A percentile compares a stretch with the other conserved stretches of the same genome.
Evolutionary conservation across 78 protist species (phyloP).

Genomic region (Speleostelium caveatum): DNA sequence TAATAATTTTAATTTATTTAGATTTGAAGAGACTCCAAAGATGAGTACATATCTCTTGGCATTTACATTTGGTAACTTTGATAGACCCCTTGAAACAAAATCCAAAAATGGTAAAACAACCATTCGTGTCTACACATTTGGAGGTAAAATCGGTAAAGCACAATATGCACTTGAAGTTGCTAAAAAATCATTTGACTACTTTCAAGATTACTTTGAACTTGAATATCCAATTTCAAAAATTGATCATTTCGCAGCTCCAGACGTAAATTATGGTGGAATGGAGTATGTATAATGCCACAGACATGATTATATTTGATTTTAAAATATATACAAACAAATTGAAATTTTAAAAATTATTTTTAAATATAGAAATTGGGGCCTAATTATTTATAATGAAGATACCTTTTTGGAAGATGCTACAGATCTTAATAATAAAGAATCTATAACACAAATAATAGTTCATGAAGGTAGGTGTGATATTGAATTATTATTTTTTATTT

Average conservation of each 20-base stretch:
- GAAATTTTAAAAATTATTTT: too few species aligned
- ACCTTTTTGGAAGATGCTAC: constrained; percentile 81
- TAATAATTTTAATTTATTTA: too few species aligned
- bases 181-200: constrained; percentile 56
- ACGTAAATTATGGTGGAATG: constrained; percentile 92
- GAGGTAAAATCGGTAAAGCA: constrained; percentile 74
- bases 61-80: constrained; percentile 87
- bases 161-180: constrained; percentile 90
- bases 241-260: constrained; percentile 88
- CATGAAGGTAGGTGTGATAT: too few species aligned
- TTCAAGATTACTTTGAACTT: constrained; percentile 81
- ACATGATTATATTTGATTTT: too few species aligned
- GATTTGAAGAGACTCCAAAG: constrained; percentile 71
- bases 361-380: too few species aligned
- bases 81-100: constrained; percentile 71
- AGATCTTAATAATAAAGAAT: constrained; percentile 42
- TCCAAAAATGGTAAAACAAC: constrained; percentile 45
- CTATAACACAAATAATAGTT: constrained; percentile 83
- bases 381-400: too few species aligned
- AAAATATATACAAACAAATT: too few species aligned
- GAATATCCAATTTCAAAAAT: constrained; percentile 90
- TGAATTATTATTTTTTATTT: too few species aligned
- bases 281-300: constrained; percentile 85
- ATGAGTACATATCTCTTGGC: constrained; percentile 96
- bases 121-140: constrained; percentile 87